A percentile compares a stretch with the other conserved stretches of the same genome.
phyloP scores from a whole-genome alignment of 148 eudicot species.

The Rhododendron henanense region DNA sequence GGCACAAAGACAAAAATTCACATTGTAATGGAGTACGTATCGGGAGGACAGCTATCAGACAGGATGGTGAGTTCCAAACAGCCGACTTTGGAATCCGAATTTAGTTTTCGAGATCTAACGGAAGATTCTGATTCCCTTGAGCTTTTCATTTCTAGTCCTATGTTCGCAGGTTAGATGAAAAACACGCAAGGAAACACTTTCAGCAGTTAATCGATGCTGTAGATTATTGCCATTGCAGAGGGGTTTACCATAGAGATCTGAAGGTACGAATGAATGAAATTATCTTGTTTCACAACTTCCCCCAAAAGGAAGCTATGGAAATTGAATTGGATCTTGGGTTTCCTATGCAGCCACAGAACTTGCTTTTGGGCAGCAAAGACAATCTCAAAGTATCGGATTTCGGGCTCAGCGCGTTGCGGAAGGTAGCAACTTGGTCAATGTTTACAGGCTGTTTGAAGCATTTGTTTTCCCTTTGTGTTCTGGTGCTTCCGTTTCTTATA shows the following conservation, averaged over 20 bases:
- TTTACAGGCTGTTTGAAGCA: background rate
- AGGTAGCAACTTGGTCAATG: slow-evolving; percentile 28
- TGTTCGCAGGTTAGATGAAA: slow-evolving; percentile 23
- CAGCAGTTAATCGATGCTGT: slow-evolving; percentile 56
- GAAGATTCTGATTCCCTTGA: background rate
- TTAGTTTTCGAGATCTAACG: background rate
- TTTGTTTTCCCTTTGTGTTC: background rate
- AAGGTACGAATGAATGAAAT: slow-evolving; percentile 7
- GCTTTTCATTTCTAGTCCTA: slow-evolving; percentile 29
- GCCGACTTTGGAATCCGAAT: background rate
- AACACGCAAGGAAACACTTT: slow-evolving; percentile 40
- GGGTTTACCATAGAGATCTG: slow-evolving; percentile 26
- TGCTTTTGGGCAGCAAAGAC: slow-evolving; percentile 52
- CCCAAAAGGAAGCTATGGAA: background rate
- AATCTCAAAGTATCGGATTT: slow-evolving; percentile 61
- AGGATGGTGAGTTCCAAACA: slow-evolving; percentile 32
- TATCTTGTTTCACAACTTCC: background rate
- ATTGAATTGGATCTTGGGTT: background rate
- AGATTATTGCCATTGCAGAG: slow-evolving; percentile 26
- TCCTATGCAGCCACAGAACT: slow-evolving; percentile 48
- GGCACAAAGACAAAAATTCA: slow-evolving; percentile 54
- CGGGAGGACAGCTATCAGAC: slow-evolving; percentile 55
- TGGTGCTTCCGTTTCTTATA: background rate
- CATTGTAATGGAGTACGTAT: slow-evolving; percentile 51
- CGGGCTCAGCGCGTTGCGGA: slow-evolving; percentile 47